Base-by-base conservation (phyloP, 225 moss, liverwort and hornwort species). In the Polytrichum formosum region DNA sequence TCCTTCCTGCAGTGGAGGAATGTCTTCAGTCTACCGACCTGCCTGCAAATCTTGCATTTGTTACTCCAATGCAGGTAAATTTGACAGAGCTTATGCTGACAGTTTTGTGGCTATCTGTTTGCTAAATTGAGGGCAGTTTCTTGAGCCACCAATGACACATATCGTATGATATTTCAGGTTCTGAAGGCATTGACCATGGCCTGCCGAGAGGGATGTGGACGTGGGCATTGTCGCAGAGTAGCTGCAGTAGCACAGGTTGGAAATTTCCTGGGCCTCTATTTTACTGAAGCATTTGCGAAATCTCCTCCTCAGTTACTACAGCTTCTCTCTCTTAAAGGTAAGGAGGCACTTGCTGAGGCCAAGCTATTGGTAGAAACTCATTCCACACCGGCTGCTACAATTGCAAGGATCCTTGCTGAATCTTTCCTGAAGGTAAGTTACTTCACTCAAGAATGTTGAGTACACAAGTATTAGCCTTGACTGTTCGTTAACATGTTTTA, bases 321-420 rank as follows among this genome's bases (percentile, higher is more conserved):
- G 71, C 86, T 98, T 59, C 92, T 98, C 75, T 92, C 94, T 76
- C 82, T 94, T 5, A 91, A 92, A 82, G 97, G 94, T 20, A 95
- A 98, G 77, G 97, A 94, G 66, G 85, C 97, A 30, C 91, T 98
- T 64, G 66, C 64, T 35, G 94, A 98, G 80, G 97, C 97, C 26
- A 92, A 94, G 68, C 66, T 94, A 63, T 70, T 98, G 74, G 97
- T 98, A 69, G 86, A 90, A 53, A 92, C 94, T 28, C 94, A 98
- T 77, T 72, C 88, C 37, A 91, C 94, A 78, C 76, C 77, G 56
- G 89, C 94, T 26, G 91, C 90, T 76, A 85, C 85, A 70, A 81
- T 90, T 72, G 92, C 97, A 68, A 88, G 91, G 78, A 98, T 98
- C 75, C 80, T 98, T 28, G 97, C 97, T 5, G 94, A 98, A 74